These are phyloP conservation scores for Komagataea norvegica DNA, from an alignment of 1,139 yeast genomes.

Conservation along the genomic window DNA sequence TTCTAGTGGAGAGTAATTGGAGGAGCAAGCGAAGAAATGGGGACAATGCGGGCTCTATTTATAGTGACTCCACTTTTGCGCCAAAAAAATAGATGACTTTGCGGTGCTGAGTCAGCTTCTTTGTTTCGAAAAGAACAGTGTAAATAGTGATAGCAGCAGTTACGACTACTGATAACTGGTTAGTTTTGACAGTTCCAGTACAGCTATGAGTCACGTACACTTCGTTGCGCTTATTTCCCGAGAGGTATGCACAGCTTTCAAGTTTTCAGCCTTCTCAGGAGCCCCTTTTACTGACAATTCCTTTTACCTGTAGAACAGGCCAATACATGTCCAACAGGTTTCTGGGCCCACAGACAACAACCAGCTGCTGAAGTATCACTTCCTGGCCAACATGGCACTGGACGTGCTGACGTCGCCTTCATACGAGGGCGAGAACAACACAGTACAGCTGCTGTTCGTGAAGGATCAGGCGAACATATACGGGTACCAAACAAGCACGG, in stretches of 20 bases:
- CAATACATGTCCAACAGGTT: conserved; percentile 55
- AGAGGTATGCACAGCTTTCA: conserved; percentile 8
- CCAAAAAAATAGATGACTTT: not conserved
- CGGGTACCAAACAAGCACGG: conserved; percentile 59
- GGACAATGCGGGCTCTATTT: not conserved
- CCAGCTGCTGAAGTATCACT: conserved; percentile 51
- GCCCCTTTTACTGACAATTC: not conserved
- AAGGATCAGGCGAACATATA: conserved; percentile 60
- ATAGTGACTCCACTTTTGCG: not conserved
- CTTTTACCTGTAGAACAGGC: conserved; percentile 37
- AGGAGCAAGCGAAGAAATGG: not conserved
- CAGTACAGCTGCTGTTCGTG: conserved; percentile 41
- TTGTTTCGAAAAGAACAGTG: not conserved
- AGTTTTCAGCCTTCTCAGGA: too few species aligned
- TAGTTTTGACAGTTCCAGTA: too few species aligned
- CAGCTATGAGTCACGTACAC: too few species aligned
- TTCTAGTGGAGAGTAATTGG: not conserved
- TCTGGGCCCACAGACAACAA: conserved; percentile 17
- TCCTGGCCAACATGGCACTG: conserved; percentile 61
- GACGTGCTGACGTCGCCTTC: conserved; percentile 56
- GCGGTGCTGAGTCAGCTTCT: not conserved
- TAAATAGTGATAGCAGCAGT: too few species aligned
- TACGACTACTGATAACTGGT: too few species aligned
- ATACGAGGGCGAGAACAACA: conserved; percentile 29
- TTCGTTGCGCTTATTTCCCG: conserved; percentile 8